Base-by-base conservation (phyloP, 2,329 filamentous ascomycete genomes). In the Gyromitra esculenta region DNA sequence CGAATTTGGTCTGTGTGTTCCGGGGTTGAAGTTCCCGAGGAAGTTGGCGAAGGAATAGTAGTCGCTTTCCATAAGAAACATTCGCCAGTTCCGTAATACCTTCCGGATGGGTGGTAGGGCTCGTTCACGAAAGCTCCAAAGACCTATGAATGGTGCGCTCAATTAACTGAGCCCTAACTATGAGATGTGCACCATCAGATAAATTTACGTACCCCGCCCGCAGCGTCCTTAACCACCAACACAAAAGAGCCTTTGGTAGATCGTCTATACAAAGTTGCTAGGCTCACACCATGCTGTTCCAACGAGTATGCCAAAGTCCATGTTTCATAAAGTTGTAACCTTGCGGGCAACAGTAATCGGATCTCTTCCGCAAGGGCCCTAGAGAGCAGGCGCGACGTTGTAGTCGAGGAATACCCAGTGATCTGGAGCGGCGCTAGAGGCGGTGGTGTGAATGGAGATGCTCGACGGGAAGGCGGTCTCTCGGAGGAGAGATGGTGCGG, bases 41-140 rank as follows among this genome's bases (percentile, higher is more conserved):
- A 87, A 85, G 80, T 84, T 85, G 72, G 82, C 81, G 48, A 82
- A 83, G 11, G 76, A n/a, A 75, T 60, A 2, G 91, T 84, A 57
- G 90, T 89, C 0, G 92, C 91, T 62, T 92, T 89, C 93, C 93
- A 96, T 79, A 96, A 88, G 83, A 96, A 99, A 84, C 95, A 98
- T 84, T 99, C 96, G 81, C 96, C 96, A 11, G 93, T 97, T 81
- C 96, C 96, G 83, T 92, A 99, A 86, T 97, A 99, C 79, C 94
- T 92, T n/a, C 77, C 85, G 0, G 89, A 86, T 0, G 93, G 92
- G 80, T 91, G 92, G 9, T 95, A 94, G 65, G 92, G 87, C 83
- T 99, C 95, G 67, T 93, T 96, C 69, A 98, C 89, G 83, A 98
- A 98, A 68, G 94, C 94, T 82, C 96, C 96, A 83, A 99, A 99